Evolutionary conservation across 2,329 filamentous ascomycete genomes (phyloP).

Genomic region (Tetracladium maxilliforme): DNA sequence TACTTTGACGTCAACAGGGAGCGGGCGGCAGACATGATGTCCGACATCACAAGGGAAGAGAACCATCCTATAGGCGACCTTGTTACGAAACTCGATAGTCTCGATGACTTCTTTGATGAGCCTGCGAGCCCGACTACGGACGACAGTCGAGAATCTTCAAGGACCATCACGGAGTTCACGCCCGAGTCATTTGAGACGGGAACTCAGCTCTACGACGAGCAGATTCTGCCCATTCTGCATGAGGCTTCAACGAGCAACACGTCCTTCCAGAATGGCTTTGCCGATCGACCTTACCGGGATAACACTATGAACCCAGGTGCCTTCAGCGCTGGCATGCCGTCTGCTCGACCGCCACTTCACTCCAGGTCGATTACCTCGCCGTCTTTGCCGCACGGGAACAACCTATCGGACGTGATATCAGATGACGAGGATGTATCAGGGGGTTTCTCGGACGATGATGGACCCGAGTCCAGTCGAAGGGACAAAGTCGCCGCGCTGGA

Average conservation of each 20-base stretch:
- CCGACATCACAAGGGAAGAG: slow-evolving; percentile 62
- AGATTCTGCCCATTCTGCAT: slow-evolving; percentile 79
- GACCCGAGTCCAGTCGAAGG: slow-evolving; percentile 22
- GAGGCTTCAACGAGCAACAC: slow-evolving; percentile 61
- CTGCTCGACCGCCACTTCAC: slow-evolving; percentile 54
- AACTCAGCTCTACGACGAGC: slow-evolving; percentile 81
- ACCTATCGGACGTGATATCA: slow-evolving; percentile 47
- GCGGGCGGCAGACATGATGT: slow-evolving; percentile 83
- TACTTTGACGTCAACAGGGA: slow-evolving; percentile 55
- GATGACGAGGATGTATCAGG: slow-evolving; percentile 66
- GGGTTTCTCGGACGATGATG: slow-evolving; percentile 66
- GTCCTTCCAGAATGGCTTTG: slow-evolving; percentile 79
- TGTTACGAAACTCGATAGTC: slow-evolving; percentile 62
- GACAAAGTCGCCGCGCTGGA: slow-evolving; percentile 25
- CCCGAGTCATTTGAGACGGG: slow-evolving; percentile 56
- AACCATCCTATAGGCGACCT: slow-evolving; percentile 78
- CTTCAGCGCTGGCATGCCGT: slow-evolving; percentile 28
- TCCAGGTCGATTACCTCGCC: slow-evolving; percentile 77
- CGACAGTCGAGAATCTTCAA: slow-evolving; percentile 42
- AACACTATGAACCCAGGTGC: slow-evolving; percentile 50
- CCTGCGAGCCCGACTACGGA: slow-evolving; percentile 42
- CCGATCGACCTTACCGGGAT: slow-evolving; percentile 31
- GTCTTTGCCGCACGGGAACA: slow-evolving; percentile 38
- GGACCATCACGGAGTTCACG: slow-evolving; percentile 49
- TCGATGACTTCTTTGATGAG: slow-evolving; percentile 75